These are phyloP conservation scores for Backusella circina DNA, from an alignment of 192 early-diverging fungal species.

Conservation along the genomic window DNA sequence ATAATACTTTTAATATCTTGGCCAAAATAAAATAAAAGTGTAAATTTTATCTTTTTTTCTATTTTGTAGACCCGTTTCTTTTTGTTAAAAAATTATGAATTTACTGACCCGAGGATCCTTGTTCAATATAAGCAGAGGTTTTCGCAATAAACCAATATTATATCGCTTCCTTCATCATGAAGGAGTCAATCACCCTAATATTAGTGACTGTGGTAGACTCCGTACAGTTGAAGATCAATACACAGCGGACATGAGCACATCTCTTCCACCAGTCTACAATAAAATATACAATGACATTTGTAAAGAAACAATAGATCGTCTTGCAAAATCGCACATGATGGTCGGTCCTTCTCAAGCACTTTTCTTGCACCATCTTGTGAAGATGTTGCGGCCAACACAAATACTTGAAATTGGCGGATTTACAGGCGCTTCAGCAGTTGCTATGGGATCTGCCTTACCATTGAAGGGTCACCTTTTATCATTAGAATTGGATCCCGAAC, in stretches of 20 bases:
- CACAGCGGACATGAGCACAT: not conserved
- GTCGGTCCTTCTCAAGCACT: constrained; percentile 47
- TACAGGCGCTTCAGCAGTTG: constrained; percentile 60
- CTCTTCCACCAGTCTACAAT: not conserved
- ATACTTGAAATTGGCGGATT: constrained; percentile 70
- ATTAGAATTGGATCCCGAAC: constrained; percentile 52
- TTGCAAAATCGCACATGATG: constrained; percentile 38
- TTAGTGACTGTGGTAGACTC: constrained; percentile 8
- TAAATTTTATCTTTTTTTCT: not conserved
- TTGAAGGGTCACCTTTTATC: constrained; percentile 36
- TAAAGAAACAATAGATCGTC: not conserved
- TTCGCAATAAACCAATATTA: not conserved
- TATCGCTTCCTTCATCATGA: not conserved
- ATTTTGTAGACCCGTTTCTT: not conserved
- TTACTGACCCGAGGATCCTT: not conserved
- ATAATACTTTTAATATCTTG: no score
- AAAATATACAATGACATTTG: not conserved
- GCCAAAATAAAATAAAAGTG: not conserved
- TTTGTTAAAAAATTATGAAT: not conserved
- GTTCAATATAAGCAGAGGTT: not conserved
- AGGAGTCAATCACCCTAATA: not conserved
- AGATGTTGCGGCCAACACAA: constrained; percentile 41
- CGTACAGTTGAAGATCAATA: constrained; percentile 16
- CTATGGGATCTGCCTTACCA: constrained; percentile 62
- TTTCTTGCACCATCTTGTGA: constrained; percentile 46